Base-by-base conservation (phyloP, 1,284 basidiomycete genomes). In the Tremellales sp. region DNA sequence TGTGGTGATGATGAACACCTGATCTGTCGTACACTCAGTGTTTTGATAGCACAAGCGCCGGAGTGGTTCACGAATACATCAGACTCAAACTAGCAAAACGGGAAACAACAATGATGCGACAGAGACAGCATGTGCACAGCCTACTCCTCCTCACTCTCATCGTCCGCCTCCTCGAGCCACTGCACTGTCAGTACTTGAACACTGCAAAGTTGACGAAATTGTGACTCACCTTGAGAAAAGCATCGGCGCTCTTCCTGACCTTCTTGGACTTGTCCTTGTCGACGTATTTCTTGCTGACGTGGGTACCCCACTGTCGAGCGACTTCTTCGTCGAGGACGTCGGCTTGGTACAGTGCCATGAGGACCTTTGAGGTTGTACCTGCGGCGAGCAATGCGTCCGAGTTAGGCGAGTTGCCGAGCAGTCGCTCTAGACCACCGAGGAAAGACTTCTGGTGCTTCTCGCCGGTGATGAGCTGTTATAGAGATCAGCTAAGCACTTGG, bases 221-320 rank as follows among this genome's bases (percentile, higher is more conserved):
- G 2, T 15, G 24, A 65, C 76, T 48, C 52, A 81, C 80, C 77
- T 82, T 90, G 68, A 99, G 77, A 80, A 98, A 97, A 0, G 93
- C 90, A 68, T 90, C 90, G 57, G 90, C 90, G 21, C 89, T 90
- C 78, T 94, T 92, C 61, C 94, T 81, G 49, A 98, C 92, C 75
- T 84, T 92, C 82, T 97, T 98, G 73, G 86, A 89, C 37, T 82
- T 86, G 24, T 97, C 92, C 77, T 89, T 92, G 76, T 94, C 89
- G 50, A 94, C 90, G 70, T 96, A 97, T 79, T 98, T 97, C 80
- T 90, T 96, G 76, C 86, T 89, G 62, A 96, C 91, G 67, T 97
- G 94, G 5, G 89, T 97, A 26, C 92, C 93, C 93, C 93, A 98
- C 60, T 92, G 84, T 44, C 81, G 83, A 56, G 92, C 80, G 15